These are phyloP conservation scores for Corrigiola litoralis DNA, from an alignment of 179 eudicot species.

Conservation along the genomic window DNA sequence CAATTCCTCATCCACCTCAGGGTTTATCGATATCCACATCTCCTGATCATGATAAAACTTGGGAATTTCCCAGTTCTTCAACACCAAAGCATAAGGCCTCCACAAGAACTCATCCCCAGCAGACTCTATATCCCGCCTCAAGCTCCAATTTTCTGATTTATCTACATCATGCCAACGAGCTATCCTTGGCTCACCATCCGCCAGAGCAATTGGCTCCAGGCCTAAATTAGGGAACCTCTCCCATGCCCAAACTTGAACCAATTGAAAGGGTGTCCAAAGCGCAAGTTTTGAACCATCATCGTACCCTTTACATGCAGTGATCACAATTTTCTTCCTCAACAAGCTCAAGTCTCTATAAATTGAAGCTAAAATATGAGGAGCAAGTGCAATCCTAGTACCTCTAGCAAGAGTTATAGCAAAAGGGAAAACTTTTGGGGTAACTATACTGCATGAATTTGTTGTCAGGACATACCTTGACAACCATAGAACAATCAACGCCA, in stretches of 20 bases:
- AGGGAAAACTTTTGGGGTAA: neutral
- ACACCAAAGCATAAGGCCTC: slow-evolving; percentile 6
- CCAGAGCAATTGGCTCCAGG: neutral
- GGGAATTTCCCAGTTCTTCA: neutral
- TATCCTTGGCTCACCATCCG: neutral
- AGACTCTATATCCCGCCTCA: neutral
- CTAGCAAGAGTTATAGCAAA: neutral
- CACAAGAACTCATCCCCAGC: slow-evolving; percentile 3
- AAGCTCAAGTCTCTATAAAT: neutral
- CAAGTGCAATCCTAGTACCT: neutral
- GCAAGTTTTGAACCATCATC: neutral
- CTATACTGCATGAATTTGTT: neutral
- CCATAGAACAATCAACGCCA: neutral
- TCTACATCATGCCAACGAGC: slow-evolving; percentile 6
- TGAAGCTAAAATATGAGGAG: slow-evolving; percentile 3
- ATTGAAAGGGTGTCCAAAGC: slow-evolving; percentile 3
- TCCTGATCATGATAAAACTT: slow-evolving; percentile 25
- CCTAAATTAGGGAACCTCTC: slow-evolving; percentile 10
- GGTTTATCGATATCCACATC: slow-evolving; percentile 4
- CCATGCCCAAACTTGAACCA: slow-evolving; percentile 12
- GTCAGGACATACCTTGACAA: neutral
- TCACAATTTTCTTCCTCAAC: neutral
- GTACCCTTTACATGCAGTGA: neutral
- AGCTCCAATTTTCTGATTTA: neutral
- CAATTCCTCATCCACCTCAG: neutral